Percentiles rank a stretch among this genome's conserved stretches.
Evolutionary conservation across 2,329 filamentous ascomycete species (phyloP).

Genomic region (Chaetomium globosum): DNA sequence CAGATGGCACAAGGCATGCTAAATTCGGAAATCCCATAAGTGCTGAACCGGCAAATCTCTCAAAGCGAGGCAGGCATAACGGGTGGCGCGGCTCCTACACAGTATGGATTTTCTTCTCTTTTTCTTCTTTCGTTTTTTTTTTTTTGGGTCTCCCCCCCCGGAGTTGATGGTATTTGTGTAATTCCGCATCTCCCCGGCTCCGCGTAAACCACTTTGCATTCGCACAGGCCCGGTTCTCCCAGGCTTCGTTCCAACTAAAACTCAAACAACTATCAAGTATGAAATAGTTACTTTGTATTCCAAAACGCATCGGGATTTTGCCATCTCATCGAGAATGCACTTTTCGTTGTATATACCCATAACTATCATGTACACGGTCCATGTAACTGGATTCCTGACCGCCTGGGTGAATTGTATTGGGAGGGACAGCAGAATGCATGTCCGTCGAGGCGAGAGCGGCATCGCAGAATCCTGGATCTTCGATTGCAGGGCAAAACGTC

Average conservation of each 20-base stretch:
- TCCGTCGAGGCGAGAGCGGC: slow-evolving; percentile 10
- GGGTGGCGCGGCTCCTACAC: slow-evolving; percentile 12
- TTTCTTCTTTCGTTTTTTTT: background rate
- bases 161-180: slow-evolving; percentile 12
- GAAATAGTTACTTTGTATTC: too few species aligned
- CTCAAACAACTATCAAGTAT: too few species aligned
- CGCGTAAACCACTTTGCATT: background rate
- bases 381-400: background rate
- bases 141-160: background rate
- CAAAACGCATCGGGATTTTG: background rate
- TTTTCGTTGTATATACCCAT: background rate
- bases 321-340: background rate
- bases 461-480: slow-evolving; percentile 22
- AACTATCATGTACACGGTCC: background rate
- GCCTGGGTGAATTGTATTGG: background rate
- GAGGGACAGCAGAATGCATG: slow-evolving; percentile 19
- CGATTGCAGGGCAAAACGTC: slow-evolving; percentile 38
- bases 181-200: slow-evolving; percentile 16
- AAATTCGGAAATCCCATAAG: slow-evolving; percentile 31
- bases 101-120: slow-evolving; percentile 10
- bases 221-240: background rate
- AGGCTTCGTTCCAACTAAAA: too few species aligned
- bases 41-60: slow-evolving; percentile 27
- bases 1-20: slow-evolving; percentile 25
- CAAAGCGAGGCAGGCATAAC: slow-evolving; percentile 17